These are phyloP conservation scores for Magnolia sinica DNA, from an alignment of 164 flowering plant genomes.

Conservation along the genomic window DNA sequence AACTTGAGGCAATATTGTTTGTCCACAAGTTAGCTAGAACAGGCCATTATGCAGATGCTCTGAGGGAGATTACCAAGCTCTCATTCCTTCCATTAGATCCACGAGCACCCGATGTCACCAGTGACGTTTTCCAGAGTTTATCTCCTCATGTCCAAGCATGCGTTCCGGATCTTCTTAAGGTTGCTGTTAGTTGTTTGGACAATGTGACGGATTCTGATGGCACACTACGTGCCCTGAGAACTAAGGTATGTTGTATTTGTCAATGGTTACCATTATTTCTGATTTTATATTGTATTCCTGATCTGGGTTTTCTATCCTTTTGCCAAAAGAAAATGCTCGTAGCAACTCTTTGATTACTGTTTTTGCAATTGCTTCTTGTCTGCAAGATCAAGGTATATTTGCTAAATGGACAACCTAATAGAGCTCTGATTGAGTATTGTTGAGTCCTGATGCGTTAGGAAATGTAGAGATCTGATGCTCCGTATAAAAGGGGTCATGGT, in stretches of 20 bases:
- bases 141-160: slow-evolving; percentile 89
- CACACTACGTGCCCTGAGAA: slow-evolving; percentile 79
- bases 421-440: too few relatives aligned
- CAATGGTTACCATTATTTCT: neutral
- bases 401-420: too few relatives aligned
- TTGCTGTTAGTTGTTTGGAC: slow-evolving; percentile 77
- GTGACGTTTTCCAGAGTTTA: slow-evolving; percentile 49
- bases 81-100: slow-evolving; percentile 90
- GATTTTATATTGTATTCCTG: neutral
- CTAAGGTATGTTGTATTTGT: slow-evolving; percentile 51
- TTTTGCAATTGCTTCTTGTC: too few relatives aligned
- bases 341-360: too few relatives aligned
- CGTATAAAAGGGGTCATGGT: too few relatives aligned
- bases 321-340: neutral
- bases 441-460: too few relatives aligned
- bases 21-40: slow-evolving; percentile 61
- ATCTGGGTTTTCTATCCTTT: neutral
- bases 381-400: too few relatives aligned
- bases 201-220: slow-evolving; percentile 80
- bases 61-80: slow-evolving; percentile 73
- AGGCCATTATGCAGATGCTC: slow-evolving; percentile 74
- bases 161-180: slow-evolving; percentile 90
- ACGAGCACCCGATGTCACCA: slow-evolving; percentile 45
- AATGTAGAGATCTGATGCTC: too few relatives aligned
- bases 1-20: slow-evolving; percentile 80